Base-by-base conservation (phyloP, 352 stramenopile genomes). In the Pythium dissotocum region DNA sequence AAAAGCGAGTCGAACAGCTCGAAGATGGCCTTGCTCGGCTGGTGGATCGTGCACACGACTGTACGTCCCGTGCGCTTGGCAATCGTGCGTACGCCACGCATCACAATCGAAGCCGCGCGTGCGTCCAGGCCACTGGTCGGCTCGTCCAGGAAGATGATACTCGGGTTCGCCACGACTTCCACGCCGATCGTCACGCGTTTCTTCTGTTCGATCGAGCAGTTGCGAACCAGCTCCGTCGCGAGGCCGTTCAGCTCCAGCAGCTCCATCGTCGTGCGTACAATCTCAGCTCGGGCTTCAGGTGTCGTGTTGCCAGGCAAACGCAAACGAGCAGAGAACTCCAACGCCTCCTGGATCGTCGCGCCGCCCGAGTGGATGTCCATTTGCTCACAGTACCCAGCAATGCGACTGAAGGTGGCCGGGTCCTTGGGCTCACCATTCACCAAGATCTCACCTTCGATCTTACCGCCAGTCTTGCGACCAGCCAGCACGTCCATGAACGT, bases 121-220 rank as follows among this genome's bases (percentile, higher is more conserved):
- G 85, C 79, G 68, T 98, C 93, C 16, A 98, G 67, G 33, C 90
- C 88, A 72, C 76, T 91, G 0, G 91, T 98, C 0, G 93, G 93
- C 71, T 98, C 95, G 64, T 98, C 93, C 26, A 99, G 67, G 70
- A 99, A 97, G 53, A 99, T 62, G 46, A 98, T 77, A 69, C 93
- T 93, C n/a, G 95, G 95, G 73, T 98, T 97, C 7, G 88, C 69
- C 12, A 97, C 94, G 30, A 99, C 79, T 72, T 99, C 91, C 3
- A 97, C 83, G 49, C 83, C 95, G 62, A 98, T 98, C 9, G 91
- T 93, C 44, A 98, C 76, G n/a, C 93, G 79, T 76, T 98, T 98
- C 70, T 93, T 89, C 68, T 98, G 90, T 70, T 98, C 93, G 46
- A 97, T 86, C 13, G 83, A 96, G 10, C 63, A 61, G 38, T 85